Evolutionary conservation across 1,284 basidiomycete genomes (phyloP), one percentile per base, ranked within the genome.

Genomic region (Caloboletus inedulis): DNA sequence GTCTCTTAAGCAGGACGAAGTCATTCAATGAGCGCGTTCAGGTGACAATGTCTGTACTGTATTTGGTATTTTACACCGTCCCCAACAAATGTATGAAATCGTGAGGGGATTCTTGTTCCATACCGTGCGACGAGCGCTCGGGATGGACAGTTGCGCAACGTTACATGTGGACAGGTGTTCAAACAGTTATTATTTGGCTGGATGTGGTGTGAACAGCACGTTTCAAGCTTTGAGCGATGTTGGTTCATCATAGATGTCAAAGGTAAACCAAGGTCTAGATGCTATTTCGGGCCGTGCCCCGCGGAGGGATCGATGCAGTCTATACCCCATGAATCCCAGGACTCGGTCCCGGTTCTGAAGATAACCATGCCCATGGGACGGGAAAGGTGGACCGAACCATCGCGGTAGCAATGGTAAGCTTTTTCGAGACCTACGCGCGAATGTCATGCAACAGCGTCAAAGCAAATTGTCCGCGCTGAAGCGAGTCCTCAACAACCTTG

Each of bases 1-100:
- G 54, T 58, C 7, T 54, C 56, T 1, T 60, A 36, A 47, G 13
- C 2, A n/a, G 13, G 43, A 23, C 23, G 23, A 23, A 23, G 23
- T 23, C 23, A 23, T 23, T 23, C 23, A 23, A 35, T 3, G 45
- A 14, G 37, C 73, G 62, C 53, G 61, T 19, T 16, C 7, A 7
- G 49, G n/a, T 23, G 23, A 8, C 19, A 10, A 18, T 4, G n/a
- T 19, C 23, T 44, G 21, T 19, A 8, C 14, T 33, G n/a, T 23
- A 23, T 23, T n/a, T n/a, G 33, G 21, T 51, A 31, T 25, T 13
- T 34, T 27, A 25, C 33, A 33, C 8, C 21, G 12, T 51, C 19
- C 33, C 33, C 25, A 21, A 18, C 25, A 10, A 19, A 40, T 18
- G 27, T 18, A 39, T 23, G 18, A 5, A 23, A 23, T 23, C 16